Conservation (phyloP, 2,329 filamentous ascomycete genomes). For the Teratosphaeria viscida region DNA sequence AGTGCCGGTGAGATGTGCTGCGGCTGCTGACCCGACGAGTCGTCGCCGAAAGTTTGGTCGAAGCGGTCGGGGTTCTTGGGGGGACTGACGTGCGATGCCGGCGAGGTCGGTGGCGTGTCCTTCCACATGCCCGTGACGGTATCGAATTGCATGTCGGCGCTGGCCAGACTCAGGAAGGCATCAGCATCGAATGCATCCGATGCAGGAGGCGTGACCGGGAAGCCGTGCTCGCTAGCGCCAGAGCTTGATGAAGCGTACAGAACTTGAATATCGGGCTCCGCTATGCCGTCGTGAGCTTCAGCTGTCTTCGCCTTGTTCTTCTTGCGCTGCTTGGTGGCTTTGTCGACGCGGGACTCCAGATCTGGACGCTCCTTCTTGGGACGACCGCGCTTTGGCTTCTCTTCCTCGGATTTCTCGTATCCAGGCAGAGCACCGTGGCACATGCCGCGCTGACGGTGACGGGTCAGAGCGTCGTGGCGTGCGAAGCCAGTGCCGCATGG, state of each 20-base stretch:
- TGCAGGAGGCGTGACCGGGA: constrained; percentile 22
- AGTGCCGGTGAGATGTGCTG: constrained; percentile 17
- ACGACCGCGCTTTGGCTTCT: constrained; percentile 57
- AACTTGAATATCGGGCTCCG: constrained; percentile 2
- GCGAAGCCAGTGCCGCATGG: constrained; percentile 92
- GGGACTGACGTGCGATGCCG: constrained; percentile 9
- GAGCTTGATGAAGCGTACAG: constrained; percentile 17
- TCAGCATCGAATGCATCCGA: constrained; percentile 19
- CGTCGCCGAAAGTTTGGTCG: constrained; percentile 13
- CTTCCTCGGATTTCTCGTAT: constrained; percentile 40
- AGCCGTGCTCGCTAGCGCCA: constrained; percentile 20
- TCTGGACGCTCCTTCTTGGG: constrained; percentile 54
- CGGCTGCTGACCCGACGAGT: constrained; percentile 8
- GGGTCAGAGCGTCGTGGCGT: constrained; percentile 85
- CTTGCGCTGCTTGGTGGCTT: constrained; percentile 44
- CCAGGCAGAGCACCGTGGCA: constrained; percentile 92
- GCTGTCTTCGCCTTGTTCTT: constrained; percentile 19
- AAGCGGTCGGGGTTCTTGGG: constrained; percentile 4
- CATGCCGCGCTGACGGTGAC: constrained; percentile 91
- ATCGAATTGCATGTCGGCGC: constrained; percentile 13
- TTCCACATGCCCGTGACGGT: constrained; percentile 15
- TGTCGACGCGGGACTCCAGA: constrained; percentile 46
- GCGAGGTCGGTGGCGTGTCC: constrained; percentile 24
- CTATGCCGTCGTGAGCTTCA: constrained; percentile 3
- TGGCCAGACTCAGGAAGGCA: constrained; percentile 20